Evolutionary conservation across 140 eudicot species (phyloP), one percentile per base, ranked within the genome.

Genomic region (Senecio squalidus): DNA sequence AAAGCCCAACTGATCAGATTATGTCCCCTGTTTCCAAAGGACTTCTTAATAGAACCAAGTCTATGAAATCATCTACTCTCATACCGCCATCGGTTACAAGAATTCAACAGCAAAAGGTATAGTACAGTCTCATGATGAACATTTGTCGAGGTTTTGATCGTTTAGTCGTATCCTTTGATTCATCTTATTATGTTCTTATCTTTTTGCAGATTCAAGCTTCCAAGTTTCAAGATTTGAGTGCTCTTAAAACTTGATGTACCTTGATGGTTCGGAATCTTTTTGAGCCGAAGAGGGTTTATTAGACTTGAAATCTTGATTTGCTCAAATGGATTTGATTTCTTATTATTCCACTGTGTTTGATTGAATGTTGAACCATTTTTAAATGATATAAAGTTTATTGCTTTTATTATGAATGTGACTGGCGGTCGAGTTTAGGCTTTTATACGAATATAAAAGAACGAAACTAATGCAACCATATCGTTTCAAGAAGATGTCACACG

Each of bases 1-100:
- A 82, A 4, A 89, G 97, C 31, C 97, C 97, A 68, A 89, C 95
- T 22, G 95, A 89, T 81, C 82, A 60, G 1, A 85, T 85, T 69
- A 78, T 89, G 84, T 89, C 97, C 4, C 95, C 95, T 41, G 70
- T 89, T 58, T 82, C 95, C 0, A 89, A 76, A 58, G 80, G 89
- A 36, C 73, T 85, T 49, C 82, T 82, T 55, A 83, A 80, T 49
- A 81, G 90, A 76, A 78, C 83, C 22, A 82, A 88, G 74, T 67
- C 70, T 43, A 74, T 74, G 58, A 85, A 78, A 64, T 41, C 83
- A 5, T 58, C 62, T 7, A 57, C 70, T 10, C 78, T 74, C 21
- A 46, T 87, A 55, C 96, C 92, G 21, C 92, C 92, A 2, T 60
- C 74, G 3, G 21, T 13, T 61, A 33, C 75, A 30, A 48, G 9